Conservation (phyloP, 306 rosid species). For the Lablab purpureus region DNA sequence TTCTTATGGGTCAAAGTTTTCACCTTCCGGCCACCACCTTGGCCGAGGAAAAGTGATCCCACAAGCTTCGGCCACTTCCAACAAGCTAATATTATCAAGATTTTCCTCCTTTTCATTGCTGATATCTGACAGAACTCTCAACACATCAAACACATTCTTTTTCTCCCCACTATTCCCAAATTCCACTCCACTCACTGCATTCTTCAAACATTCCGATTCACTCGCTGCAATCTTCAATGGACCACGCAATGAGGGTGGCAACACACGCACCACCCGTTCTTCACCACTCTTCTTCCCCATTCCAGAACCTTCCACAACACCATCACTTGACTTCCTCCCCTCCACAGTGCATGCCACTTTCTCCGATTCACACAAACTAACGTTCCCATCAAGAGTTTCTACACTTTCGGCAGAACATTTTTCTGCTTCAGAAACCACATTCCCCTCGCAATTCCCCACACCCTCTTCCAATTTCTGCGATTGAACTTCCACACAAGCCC, state of each 20-base stretch:
- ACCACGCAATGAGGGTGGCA: no score
- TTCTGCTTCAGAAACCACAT: not conserved
- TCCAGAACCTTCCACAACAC: not conserved
- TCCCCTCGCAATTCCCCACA: not conserved
- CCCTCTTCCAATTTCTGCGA: not conserved
- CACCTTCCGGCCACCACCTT: conserved; percentile 41
- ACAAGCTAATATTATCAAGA: not conserved
- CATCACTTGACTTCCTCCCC: not conserved
- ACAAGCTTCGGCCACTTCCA: conserved; percentile 31
- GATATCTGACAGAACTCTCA: conserved; percentile 23
- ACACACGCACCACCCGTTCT: no score
- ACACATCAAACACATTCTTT: conserved; percentile 31
- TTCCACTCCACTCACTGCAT: not conserved
- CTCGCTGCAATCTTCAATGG: no score
- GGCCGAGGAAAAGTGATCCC: conserved; percentile 59
- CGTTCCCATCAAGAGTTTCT: not conserved
- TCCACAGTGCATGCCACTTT: not conserved
- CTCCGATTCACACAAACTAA: not conserved
- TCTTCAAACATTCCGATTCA: no score
- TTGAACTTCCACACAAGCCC: not conserved
- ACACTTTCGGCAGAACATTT: no score
- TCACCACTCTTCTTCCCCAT: not conserved
- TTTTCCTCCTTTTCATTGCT: not conserved
- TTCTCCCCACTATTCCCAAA: no score
- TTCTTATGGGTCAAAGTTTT: not conserved